Base-by-base conservation (phyloP, 345 rosid genomes). In the Moricandia moricandioides region DNA sequence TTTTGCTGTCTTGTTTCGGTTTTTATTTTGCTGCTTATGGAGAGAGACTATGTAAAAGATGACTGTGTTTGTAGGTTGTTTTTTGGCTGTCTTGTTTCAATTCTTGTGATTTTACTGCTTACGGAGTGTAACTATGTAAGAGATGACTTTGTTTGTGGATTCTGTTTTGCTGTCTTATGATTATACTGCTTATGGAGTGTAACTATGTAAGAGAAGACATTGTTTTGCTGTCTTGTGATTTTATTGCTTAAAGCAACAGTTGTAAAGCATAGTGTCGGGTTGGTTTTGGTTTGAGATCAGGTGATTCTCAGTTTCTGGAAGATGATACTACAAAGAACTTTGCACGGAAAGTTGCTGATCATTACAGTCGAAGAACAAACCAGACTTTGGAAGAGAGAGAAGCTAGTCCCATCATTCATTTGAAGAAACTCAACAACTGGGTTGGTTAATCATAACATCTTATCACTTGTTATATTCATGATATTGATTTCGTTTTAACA, bases 361-460 rank as follows among this genome's bases (percentile, higher is more conserved):
- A 95, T 82, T 92, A 95, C 80, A 95, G 97, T 83, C 79, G 97
- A n/a, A 87, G 99, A 84, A 92, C 97, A 1, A 95, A 95, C 79
- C 97, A 92, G 81, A 92, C 97, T 47, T 77, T 95, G 70, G 99
- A 92, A 84, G 96, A 95, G 82, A 83, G 98, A 79, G 99, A 95
- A 89, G 96, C 97, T 11, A 95, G 96, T 85, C 99, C 98, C 26
- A 92, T 92, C 70, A 95, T 92, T 71, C 99, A 95, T 82, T 81
- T 92, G 75, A 95, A 95, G 80, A 95, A 92, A 79, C 93, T 95
- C 49, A 95, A 95, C 82, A 92, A 92, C 43, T 92, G 99, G 99
- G 99, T 95, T 61, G 8, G 81, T n/a, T n/a, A n/a, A n/a, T n/a
- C n/a, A n/a, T 69, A 33, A 39, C 21, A 39, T 77, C 51, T 67